A percentile compares a stretch with the other conserved stretches of the same genome.
Evolutionary conservation across 768 basidiomycete genomes (phyloP).

Genomic region (Amanita polypyramis): DNA sequence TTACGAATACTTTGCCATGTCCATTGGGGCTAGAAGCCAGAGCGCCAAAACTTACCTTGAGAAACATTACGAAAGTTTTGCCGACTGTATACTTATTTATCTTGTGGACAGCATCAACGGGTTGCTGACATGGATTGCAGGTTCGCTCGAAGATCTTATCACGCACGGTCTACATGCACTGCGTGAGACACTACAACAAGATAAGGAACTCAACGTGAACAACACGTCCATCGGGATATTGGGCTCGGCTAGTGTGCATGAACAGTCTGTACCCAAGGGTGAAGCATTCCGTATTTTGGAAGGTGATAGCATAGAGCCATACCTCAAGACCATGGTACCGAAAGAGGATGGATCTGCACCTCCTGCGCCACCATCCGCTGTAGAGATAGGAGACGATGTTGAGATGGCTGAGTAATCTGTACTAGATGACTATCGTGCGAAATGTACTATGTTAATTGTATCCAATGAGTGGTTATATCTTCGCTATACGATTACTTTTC

Average conservation of each 20-base stretch:
- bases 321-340: slow-evolving; percentile 68
- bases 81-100: slow-evolving; percentile 52
- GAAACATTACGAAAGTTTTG: slow-evolving; percentile 83
- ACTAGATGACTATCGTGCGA: neutral
- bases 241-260: slow-evolving; percentile 56
- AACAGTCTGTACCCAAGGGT: slow-evolving; percentile 37
- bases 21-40: slow-evolving; percentile 95
- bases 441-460: slow-evolving; percentile 3
- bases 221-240: slow-evolving; percentile 96
- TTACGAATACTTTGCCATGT: slow-evolving; percentile 97
- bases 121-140: slow-evolving; percentile 27
- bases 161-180: slow-evolving; percentile 91
- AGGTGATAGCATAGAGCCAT: slow-evolving; percentile 63
- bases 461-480: slow-evolving; percentile 9
- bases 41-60: slow-evolving; percentile 98
- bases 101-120: neutral
- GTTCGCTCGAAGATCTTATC: slow-evolving; percentile 78
- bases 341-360: slow-evolving; percentile 40
- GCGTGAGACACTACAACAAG: slow-evolving; percentile 95
- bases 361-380: slow-evolving; percentile 22
- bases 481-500: slow-evolving; percentile 2
- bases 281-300: slow-evolving; percentile 83
- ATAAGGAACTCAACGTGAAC: slow-evolving; percentile 86
- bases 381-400: slow-evolving; percentile 54
- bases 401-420: slow-evolving; percentile 64